Conservation (phyloP, 805 yeast species). For the Kluyveromyces aestuarii region DNA sequence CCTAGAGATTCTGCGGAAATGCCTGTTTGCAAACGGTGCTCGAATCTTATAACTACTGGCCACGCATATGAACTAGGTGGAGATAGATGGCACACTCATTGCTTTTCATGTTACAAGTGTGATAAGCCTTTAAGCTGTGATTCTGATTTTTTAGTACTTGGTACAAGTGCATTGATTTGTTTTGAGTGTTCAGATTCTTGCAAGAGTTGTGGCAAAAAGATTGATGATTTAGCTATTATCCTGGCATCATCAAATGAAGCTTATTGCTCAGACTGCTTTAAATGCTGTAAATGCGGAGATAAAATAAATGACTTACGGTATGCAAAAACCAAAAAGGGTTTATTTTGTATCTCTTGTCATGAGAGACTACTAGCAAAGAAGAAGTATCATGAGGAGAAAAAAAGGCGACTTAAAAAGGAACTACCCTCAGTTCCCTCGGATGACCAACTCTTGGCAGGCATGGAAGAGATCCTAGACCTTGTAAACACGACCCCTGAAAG, state of each 20-base stretch:
- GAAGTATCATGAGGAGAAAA: constrained; percentile 35
- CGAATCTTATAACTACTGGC: constrained; percentile 64
- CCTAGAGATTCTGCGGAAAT: constrained; percentile 2
- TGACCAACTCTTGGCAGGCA: not conserved
- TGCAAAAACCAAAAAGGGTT: constrained; percentile 87
- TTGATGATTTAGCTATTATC: constrained; percentile 80
- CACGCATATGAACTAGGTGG: constrained; percentile 94
- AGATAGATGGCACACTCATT: constrained; percentile 91
- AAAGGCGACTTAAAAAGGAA: constrained; percentile 20
- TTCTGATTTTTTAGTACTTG: constrained; percentile 82
- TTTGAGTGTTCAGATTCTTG: constrained; percentile 89
- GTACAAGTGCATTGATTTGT: constrained; percentile 87
- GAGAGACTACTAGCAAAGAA: constrained; percentile 71
- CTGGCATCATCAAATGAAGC: constrained; percentile 86
- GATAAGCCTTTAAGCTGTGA: constrained; percentile 69
- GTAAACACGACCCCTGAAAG: not conserved
- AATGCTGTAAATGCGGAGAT: constrained; percentile 78
- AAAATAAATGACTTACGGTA: constrained; percentile 83
- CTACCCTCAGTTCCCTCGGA: constrained; percentile 9
- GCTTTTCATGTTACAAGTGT: constrained; percentile 88
- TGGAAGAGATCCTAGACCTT: not conserved
- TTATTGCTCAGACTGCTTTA: constrained; percentile 83
- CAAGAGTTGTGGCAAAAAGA: constrained; percentile 73
- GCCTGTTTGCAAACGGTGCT: constrained; percentile 35
- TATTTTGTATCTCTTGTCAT: constrained; percentile 90